Evolutionary conservation across 768 basidiomycete genomes (phyloP).

Genomic region (Sistotremastrum niveocremeum): DNA sequence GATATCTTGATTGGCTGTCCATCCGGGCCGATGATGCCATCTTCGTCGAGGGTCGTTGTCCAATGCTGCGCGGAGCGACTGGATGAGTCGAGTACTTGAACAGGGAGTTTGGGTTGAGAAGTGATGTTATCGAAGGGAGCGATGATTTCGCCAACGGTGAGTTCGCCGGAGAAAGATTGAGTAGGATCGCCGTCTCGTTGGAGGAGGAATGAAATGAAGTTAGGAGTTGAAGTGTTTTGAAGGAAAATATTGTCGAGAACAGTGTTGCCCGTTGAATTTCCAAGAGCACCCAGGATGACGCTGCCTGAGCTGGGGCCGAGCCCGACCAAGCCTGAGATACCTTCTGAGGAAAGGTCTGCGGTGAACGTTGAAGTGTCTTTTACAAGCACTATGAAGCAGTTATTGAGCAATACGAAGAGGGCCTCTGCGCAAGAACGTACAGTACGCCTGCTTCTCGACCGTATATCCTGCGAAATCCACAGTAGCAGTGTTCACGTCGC

Average conservation of each 20-base stretch:
- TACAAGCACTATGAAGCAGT: conserved; percentile 38
- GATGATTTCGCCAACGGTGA: conserved; percentile 54
- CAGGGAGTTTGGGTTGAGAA: conserved; percentile 46
- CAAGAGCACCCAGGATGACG: conserved; percentile 43
- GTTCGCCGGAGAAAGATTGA: conserved; percentile 42
- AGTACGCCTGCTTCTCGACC: conserved; percentile 51
- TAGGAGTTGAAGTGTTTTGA: conserved; percentile 36
- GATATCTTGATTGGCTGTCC: conserved; percentile 44
- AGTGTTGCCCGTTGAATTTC: conserved; percentile 35
- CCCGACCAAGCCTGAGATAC: conserved; percentile 60
- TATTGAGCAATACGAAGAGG: neutral
- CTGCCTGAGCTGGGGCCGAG: conserved; percentile 69
- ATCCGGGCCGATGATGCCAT: conserved; percentile 67
- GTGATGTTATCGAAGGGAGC: conserved; percentile 49
- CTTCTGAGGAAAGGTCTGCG: conserved; percentile 41
- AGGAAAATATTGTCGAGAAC: conserved; percentile 54
- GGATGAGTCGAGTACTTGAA: conserved; percentile 22
- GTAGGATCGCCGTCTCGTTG: conserved; percentile 32
- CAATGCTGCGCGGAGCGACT: conserved; percentile 43
- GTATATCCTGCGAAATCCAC: conserved; percentile 43
- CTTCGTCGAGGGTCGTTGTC: conserved; percentile 57
- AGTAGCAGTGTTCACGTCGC: conserved; percentile 39
- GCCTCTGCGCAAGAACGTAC: conserved; percentile 24
- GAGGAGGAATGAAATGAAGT: conserved; percentile 60
- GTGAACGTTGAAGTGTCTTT: conserved; percentile 51